phyloP scores from a whole-genome alignment of 2,329 filamentous ascomycete genomes.

The Phaeosphaeriaceae sp. region DNA sequence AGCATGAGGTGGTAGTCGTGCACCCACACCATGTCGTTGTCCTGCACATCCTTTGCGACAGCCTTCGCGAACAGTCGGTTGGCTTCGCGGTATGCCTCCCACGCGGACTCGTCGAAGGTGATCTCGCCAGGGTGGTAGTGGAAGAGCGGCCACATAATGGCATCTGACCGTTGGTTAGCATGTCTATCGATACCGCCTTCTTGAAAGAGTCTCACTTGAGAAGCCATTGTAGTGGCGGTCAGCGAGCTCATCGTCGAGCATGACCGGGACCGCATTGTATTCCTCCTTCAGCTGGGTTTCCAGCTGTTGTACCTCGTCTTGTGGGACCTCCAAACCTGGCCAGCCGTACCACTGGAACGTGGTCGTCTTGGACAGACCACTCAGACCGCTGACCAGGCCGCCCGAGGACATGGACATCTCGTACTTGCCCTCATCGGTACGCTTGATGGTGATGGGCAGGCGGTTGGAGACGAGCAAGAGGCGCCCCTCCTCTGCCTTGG shows the following conservation, averaged over 20 bases:
- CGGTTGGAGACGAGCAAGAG: conserved; percentile 93
- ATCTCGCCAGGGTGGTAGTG: conserved; percentile 99
- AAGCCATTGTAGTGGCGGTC: conserved; percentile 98
- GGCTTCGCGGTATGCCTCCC: conserved; percentile 91
- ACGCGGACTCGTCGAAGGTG: conserved; percentile 93
- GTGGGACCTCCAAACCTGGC: conserved; percentile 91
- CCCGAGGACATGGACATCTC: conserved; percentile 96
- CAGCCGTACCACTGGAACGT: conserved; percentile 99
- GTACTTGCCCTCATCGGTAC: conserved; percentile 88
- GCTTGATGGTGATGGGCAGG: conserved; percentile 95
- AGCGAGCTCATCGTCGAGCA: conserved; percentile 90
- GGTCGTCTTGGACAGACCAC: conserved; percentile 88
- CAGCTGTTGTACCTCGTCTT: conserved; percentile 77
- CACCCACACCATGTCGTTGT: conserved; percentile 96
- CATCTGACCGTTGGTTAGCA: conserved; percentile 61
- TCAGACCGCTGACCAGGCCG: conserved; percentile 91
- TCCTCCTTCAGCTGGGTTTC: conserved; percentile 82
- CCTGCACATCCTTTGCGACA: conserved; percentile 84
- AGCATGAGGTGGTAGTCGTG: conserved; percentile 99
- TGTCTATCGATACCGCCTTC: neutral
- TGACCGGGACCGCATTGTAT: conserved; percentile 88
- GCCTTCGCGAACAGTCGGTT: conserved; percentile 91
- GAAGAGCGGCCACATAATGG: conserved; percentile 97
- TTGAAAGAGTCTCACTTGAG: conserved; percentile 70
- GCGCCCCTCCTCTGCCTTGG: conserved; percentile 49